A percentile compares a stretch with the other conserved stretches of the same genome.
These are phyloP conservation scores for Cladosporium sp. DNA, from an alignment of 2,329 filamentous ascomycete species.

Conservation along the genomic window DNA sequence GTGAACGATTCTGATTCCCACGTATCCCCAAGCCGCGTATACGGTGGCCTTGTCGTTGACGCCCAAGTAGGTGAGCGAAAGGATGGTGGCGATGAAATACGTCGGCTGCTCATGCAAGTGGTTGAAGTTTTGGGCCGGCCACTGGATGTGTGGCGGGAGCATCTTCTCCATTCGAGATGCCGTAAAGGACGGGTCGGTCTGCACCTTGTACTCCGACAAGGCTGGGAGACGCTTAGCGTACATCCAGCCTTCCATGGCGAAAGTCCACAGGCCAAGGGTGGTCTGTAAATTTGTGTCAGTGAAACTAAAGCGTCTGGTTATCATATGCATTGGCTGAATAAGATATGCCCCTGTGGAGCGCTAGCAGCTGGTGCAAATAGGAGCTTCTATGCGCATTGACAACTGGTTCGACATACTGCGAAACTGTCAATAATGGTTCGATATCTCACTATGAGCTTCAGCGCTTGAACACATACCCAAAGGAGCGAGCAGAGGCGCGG, in stretches of 20 bases:
- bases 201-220: slow-evolving; percentile 27
- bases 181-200: slow-evolving; percentile 9
- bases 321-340: too few species aligned
- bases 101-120: slow-evolving; percentile 44
- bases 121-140: slow-evolving; percentile 36
- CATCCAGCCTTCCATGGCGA: slow-evolving; percentile 42
- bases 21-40: slow-evolving; percentile 41
- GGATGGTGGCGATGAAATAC: slow-evolving; percentile 39
- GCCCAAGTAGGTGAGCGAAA: slow-evolving; percentile 34
- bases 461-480: neutral
- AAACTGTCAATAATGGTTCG: neutral
- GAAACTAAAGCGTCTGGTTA: too few species aligned
- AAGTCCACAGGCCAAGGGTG: slow-evolving; percentile 38
- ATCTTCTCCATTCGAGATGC: slow-evolving; percentile 12
- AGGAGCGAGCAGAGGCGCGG: slow-evolving; percentile 9
- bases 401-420: neutral
- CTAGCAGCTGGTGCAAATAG: too few species aligned
- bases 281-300: slow-evolving; percentile 10
- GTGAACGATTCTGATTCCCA: slow-evolving; percentile 38
- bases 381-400: neutral
- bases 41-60: slow-evolving; percentile 27
- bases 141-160: slow-evolving; percentile 11
- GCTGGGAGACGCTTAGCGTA: slow-evolving; percentile 38
- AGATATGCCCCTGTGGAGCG: too few species aligned
- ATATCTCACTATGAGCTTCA: neutral